Evolutionary conservation across 2,329 filamentous ascomycete genomes (phyloP).

Genomic region (Rhynchosporium agropyri): DNA sequence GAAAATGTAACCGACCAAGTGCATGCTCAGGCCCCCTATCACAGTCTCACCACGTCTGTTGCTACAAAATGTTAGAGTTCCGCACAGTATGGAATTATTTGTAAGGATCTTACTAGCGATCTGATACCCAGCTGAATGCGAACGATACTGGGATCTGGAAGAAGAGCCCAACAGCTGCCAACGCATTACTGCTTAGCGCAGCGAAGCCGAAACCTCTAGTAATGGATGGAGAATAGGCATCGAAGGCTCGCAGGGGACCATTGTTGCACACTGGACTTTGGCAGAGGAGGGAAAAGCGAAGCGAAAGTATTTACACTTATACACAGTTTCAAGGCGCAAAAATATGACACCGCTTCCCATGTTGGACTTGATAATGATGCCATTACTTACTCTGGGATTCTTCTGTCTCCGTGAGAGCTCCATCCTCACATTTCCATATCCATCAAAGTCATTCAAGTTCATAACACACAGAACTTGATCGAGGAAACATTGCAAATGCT

Average conservation of each 20-base stretch:
- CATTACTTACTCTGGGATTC: slow-evolving; percentile 18
- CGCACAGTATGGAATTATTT: background rate
- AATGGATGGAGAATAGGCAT: slow-evolving; percentile 41
- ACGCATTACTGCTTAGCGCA: slow-evolving; percentile 38
- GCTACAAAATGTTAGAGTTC: background rate
- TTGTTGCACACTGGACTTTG: slow-evolving; percentile 39
- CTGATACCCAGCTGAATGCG: slow-evolving; percentile 22
- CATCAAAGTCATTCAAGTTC: background rate
- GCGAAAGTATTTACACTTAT: background rate
- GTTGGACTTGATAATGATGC: slow-evolving; percentile 20
- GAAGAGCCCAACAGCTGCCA: slow-evolving; percentile 35
- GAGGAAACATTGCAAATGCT: slow-evolving; percentile 43
- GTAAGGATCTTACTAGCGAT: slow-evolving; percentile 16
- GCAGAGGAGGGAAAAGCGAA: slow-evolving; percentile 13
- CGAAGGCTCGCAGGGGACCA: slow-evolving; percentile 34
- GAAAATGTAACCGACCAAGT: slow-evolving; percentile 20
- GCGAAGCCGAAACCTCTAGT: slow-evolving; percentile 35
- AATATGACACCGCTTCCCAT: background rate
- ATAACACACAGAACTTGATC: slow-evolving; percentile 34
- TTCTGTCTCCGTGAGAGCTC: slow-evolving; percentile 17
- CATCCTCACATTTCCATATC: background rate
- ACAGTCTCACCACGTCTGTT: slow-evolving; percentile 20
- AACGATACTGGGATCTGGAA: slow-evolving; percentile 28
- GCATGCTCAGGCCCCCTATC: slow-evolving; percentile 14
- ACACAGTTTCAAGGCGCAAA: background rate